phyloP scores from a whole-genome alignment of 1,139 yeast genomes.

The Suhomyces coccinellae region DNA sequence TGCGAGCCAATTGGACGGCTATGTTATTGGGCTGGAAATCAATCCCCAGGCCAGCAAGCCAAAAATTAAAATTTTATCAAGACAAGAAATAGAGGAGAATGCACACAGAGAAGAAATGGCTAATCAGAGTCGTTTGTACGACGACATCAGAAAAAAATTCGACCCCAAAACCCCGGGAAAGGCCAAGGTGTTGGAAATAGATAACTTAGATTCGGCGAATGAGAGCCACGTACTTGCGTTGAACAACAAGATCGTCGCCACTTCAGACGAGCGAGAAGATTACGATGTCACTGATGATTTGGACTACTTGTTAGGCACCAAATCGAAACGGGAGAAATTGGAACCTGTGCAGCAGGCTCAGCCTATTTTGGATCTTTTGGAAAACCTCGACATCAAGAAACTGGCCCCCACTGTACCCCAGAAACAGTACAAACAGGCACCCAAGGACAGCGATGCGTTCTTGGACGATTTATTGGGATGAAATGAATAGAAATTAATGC shows the following conservation, averaged over 20 bases:
- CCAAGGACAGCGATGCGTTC: conserved; percentile 15
- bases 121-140: conserved; percentile 30
- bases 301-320: conserved; percentile 17
- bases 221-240: conserved; percentile 27
- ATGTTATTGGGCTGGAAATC: conserved; percentile 33
- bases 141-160: conserved; percentile 33
- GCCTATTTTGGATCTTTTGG: conserved; percentile 4
- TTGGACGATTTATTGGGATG: conserved; percentile 21
- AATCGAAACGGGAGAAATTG: neutral
- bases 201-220: conserved; percentile 32
- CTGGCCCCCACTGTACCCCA: neutral
- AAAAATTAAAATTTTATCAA: conserved; percentile 23
- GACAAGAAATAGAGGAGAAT: conserved; percentile 32
- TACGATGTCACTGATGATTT: conserved; percentile 21
- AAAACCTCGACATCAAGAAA: conserved; percentile 1
- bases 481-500: neutral
- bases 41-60: conserved; percentile 6
- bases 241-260: conserved; percentile 24
- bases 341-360: neutral
- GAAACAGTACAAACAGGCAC: neutral
- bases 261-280: conserved; percentile 11
- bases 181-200: conserved; percentile 37
- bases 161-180: conserved; percentile 14
- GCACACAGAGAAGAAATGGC: conserved; percentile 24
- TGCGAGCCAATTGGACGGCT: conserved; percentile 36